Evolutionary conservation across 2,329 filamentous ascomycete genomes (phyloP).

Genomic region (Fusarium sp.): DNA sequence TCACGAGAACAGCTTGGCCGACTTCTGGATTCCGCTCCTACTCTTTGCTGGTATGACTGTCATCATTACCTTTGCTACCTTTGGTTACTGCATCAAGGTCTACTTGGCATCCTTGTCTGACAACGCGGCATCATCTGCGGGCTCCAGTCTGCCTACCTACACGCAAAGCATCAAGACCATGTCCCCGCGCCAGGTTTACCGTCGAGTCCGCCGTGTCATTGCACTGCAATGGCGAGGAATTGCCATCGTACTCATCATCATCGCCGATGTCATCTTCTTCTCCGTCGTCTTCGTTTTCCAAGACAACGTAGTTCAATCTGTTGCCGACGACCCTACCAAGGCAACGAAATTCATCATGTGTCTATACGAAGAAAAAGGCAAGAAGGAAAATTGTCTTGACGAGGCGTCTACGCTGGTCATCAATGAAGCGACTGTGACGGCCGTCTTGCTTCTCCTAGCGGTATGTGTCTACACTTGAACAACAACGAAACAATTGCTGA

Average conservation of each 20-base stretch:
- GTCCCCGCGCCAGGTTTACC: conserved; percentile 88
- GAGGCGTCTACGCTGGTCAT: conserved; percentile 74
- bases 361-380: conserved; percentile 65
- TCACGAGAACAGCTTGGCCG: conserved; percentile 83
- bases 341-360: conserved; percentile 79
- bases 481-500: conserved; percentile 19
- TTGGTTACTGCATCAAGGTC: conserved; percentile 93
- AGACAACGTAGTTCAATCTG: conserved; percentile 76
- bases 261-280: conserved; percentile 94
- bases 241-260: conserved; percentile 87
- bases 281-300: conserved; percentile 90
- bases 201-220: conserved; percentile 86
- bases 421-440: conserved; percentile 80
- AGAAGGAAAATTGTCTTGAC: conserved; percentile 76
- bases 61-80: conserved; percentile 86
- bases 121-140: conserved; percentile 76
- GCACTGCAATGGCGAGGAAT: conserved; percentile 96
- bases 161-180: conserved; percentile 80
- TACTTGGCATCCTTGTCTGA: conserved; percentile 89
- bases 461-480: conserved; percentile 62
- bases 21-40: conserved; percentile 91
- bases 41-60: conserved; percentile 81
- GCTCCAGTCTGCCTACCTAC: conserved; percentile 78
- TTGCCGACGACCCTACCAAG: conserved; percentile 66
- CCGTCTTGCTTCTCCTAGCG: conserved; percentile 85